Percentiles rank a stretch among this genome's conserved stretches.
These are phyloP conservation scores for Penicillium alfredii DNA, from an alignment of 495 filamentous ascomycete species.

Conservation along the genomic window DNA sequence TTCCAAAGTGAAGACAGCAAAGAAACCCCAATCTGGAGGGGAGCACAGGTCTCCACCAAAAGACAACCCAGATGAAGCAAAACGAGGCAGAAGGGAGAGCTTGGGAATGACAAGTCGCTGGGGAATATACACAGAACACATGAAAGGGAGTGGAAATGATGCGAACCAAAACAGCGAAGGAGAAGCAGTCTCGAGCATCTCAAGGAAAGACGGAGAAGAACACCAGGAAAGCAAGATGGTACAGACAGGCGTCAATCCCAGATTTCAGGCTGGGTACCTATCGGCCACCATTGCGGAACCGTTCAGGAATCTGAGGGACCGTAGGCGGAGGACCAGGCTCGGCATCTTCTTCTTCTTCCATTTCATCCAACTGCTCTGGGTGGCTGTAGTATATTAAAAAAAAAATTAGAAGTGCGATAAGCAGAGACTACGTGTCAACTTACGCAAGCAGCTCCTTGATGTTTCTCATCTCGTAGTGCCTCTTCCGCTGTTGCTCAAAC, in stretches of 20 bases:
- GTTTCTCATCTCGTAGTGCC: conserved; percentile 97
- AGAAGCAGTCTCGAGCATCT: conserved; percentile 1
- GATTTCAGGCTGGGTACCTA: conserved; percentile 1
- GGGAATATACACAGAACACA: conserved; percentile 21
- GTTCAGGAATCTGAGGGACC: conserved; percentile 32
- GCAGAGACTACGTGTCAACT: conserved; percentile 15
- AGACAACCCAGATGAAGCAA: too few relatives aligned
- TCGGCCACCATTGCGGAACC: conserved; percentile 18
- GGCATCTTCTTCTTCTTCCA: conserved; percentile 45
- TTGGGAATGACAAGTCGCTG: conserved; percentile 7
- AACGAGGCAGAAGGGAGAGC: background rate
- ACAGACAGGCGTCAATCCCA: background rate
- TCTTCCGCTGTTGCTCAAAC: conserved; percentile 88
- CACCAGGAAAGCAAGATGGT: background rate
- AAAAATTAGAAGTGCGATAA: background rate
- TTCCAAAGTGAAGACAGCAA: too few relatives aligned
- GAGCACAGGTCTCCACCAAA: too few relatives aligned
- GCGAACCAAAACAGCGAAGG: conserved; percentile 1
- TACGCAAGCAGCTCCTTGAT: conserved; percentile 84
- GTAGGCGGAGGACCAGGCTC: conserved; percentile 24
- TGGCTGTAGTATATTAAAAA: conserved; percentile 29
- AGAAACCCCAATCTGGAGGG: too few relatives aligned
- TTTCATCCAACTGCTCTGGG: conserved; percentile 44
- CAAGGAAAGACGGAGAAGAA: background rate
- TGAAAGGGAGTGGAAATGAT: conserved; percentile 2